phyloP scores from a whole-genome alignment of 2,329 filamentous ascomycete species.

The Epichloe aotearoae region DNA sequence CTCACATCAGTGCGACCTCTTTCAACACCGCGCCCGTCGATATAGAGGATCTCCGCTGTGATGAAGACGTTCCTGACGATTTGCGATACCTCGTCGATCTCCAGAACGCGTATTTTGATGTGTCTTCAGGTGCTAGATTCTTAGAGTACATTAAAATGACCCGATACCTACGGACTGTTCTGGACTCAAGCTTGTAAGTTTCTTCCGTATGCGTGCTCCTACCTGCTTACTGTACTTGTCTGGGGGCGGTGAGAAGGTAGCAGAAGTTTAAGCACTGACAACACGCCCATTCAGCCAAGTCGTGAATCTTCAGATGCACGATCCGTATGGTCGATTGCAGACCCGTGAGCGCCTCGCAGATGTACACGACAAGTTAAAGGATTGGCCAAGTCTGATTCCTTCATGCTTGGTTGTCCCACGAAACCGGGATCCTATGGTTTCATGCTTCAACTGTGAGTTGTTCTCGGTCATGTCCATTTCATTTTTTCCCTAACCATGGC shows the following conservation, averaged over 20 bases:
- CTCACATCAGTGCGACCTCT: constrained; percentile 26
- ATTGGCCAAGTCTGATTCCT: constrained; percentile 24
- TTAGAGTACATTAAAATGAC: constrained; percentile 21
- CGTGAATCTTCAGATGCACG: constrained; percentile 6
- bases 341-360: constrained; percentile 12
- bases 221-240: neutral
- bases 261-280: neutral
- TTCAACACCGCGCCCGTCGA: constrained; percentile 26
- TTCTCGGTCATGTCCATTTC: no score
- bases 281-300: constrained; percentile 14
- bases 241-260: neutral
- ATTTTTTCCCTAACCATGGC: neutral
- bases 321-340: constrained; percentile 8
- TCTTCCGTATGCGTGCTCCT: neutral
- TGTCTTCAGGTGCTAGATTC: constrained; percentile 25
- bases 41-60: constrained; percentile 28
- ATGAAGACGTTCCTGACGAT: constrained; percentile 27
- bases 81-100: constrained; percentile 22
- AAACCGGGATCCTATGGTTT: constrained; percentile 2
- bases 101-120: constrained; percentile 17
- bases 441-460: constrained; percentile 14
- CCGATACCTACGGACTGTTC: constrained; percentile 17
- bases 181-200: constrained; percentile 23
- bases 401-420: constrained; percentile 19
- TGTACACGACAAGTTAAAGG: constrained; percentile 17